Evolutionary conservation across 352 stramenopile species (phyloP), one percentile per base, ranked within the genome.

Genomic region (Pythium vanterpoolii): DNA sequence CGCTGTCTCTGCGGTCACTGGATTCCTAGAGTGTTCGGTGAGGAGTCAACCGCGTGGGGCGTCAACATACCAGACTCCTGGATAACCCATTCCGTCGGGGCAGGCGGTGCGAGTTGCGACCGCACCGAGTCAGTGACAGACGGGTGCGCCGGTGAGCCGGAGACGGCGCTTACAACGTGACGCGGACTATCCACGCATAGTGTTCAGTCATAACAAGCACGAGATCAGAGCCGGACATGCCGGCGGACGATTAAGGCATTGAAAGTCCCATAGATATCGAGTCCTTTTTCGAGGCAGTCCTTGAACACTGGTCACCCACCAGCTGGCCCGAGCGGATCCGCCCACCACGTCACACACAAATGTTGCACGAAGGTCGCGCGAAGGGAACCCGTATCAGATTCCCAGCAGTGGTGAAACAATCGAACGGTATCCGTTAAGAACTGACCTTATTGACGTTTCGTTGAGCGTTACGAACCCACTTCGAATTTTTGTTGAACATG

Each of bases 161-260:
- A 8, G 30, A 13, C 7, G 24, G 24, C 38, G 36, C 30, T 43
- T 19, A 46, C 43, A 31, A 46, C 13, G 21, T 36, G 5, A 21
- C 24, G 49, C 59, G 57, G 47, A 36, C n/a, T 48, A 59, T 65
- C 57, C 49, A 65, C 36, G 33, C 30, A 40, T 46, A 27, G 18
- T 28, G 4, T 31, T 50, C 39, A 60, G 52, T 31, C 27, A 27
- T 8, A n/a, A 40, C 39, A 44, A 30, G 27, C 34, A 18, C 18
- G 5, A 23, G 11, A 27, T 18, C 51, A 58, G 51, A 50, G 51
- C 51, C 51, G 24, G 51, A 56, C 4, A 33, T 13, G 19, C 5
- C 24, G 19, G 14, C 3, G 14, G n/a, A n/a, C n/a, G n/a, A n/a
- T n/a, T n/a, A n/a, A n/a, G n/a, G n/a, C n/a, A n/a, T n/a, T n/a